A percentile compares a stretch with the other conserved stretches of the same genome.
These are phyloP conservation scores for Odontarrhena argentea DNA, from an alignment of 345 rosid genomes.

Conservation along the genomic window DNA sequence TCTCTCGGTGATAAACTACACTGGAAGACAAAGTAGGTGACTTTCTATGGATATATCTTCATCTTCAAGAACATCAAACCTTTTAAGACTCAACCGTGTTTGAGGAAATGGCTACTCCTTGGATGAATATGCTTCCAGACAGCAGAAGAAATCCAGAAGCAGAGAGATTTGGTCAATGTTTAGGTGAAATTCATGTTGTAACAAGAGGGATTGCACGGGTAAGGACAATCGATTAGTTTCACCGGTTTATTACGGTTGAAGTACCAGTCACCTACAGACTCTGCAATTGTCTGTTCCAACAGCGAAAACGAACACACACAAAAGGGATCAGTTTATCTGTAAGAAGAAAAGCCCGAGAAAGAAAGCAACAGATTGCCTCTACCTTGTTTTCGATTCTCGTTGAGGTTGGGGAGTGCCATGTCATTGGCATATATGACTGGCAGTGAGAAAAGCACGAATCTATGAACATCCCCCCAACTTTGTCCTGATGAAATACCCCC, in stretches of 20 bases:
- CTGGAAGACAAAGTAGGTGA: constrained; percentile 13
- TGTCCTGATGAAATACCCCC: constrained; percentile 47
- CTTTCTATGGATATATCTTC: constrained; percentile 14
- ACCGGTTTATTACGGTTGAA: constrained; percentile 51
- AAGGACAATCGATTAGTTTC: constrained; percentile 82
- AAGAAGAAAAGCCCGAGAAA: constrained; percentile 20
- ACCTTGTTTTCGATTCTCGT: constrained; percentile 73
- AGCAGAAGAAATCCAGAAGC: not conserved
- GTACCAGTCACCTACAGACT: constrained; percentile 89
- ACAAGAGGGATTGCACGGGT: constrained; percentile 91
- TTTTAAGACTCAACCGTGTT: not conserved
- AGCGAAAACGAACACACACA: constrained; percentile 2
- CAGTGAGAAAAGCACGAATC: constrained; percentile 85
- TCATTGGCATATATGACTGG: constrained; percentile 61
- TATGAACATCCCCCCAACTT: constrained; percentile 66
- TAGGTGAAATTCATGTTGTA: constrained; percentile 56
- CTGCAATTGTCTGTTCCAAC: constrained; percentile 73
- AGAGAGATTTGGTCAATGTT: constrained; percentile 4
- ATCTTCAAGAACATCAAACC: constrained; percentile 27
- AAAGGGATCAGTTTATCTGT: constrained; percentile 11
- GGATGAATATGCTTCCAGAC: constrained; percentile 1
- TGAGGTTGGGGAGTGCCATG: constrained; percentile 79
- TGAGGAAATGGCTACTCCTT: constrained; percentile 5
- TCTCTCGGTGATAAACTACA: not conserved
- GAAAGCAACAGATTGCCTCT: constrained; percentile 10